Percentiles rank a stretch among this genome's conserved stretches.
Conservation (phyloP, 805 yeast species). For the Wickerhamomyces rabaulensis region DNA sequence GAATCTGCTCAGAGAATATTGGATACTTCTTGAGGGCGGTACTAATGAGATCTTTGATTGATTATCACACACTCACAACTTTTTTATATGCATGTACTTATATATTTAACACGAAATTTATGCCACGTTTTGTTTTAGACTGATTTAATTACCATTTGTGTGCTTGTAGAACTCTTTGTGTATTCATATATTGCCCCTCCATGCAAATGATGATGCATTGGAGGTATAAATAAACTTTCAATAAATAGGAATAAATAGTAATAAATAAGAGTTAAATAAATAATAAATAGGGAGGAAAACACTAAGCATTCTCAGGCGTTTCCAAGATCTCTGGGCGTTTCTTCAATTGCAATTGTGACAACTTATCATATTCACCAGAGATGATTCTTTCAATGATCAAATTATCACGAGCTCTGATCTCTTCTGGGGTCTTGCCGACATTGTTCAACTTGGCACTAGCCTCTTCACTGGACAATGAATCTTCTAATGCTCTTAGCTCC, state of each 20-base stretch:
- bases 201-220: neutral
- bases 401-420: slow-evolving; percentile 64
- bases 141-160: neutral
- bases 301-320: neutral
- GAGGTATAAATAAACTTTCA: neutral
- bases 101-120: neutral
- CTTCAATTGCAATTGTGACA: slow-evolving; percentile 52
- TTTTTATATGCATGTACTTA: neutral
- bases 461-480: slow-evolving; percentile 45
- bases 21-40: too few species aligned
- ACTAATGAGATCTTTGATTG: too few species aligned
- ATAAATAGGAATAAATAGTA: slow-evolving; percentile 1
- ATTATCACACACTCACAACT: too few species aligned
- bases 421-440: slow-evolving; percentile 41
- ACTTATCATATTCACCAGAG: slow-evolving; percentile 77
- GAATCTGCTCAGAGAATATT: too few species aligned
- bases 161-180: neutral
- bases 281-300: slow-evolving; percentile 2
- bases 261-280: neutral
- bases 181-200: neutral
- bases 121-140: neutral
- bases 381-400: slow-evolving; percentile 76
- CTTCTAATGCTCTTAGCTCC: slow-evolving; percentile 69
- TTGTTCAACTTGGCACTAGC: slow-evolving; percentile 39
- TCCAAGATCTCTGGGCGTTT: slow-evolving; percentile 3